Conservation (phyloP, 164 flowering plant species). For the Kingdonia uniflora region DNA sequence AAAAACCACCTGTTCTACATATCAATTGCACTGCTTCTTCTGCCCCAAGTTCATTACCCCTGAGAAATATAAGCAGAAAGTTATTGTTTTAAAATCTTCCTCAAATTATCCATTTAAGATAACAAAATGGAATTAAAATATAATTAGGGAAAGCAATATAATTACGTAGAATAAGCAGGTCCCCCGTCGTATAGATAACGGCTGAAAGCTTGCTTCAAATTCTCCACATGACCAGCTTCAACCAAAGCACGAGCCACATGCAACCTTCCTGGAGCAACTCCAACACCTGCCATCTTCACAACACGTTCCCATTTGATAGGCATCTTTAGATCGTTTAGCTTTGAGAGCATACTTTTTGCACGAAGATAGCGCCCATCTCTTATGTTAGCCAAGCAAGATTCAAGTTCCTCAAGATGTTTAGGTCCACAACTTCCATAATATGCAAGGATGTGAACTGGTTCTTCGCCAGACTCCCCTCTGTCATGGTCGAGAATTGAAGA, state of each 20-base stretch:
- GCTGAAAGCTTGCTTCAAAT: conserved; percentile 80
- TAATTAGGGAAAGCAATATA: background rate
- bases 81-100: background rate
- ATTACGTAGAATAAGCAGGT: conserved; percentile 91
- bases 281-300: conserved; percentile 73
- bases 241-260: conserved; percentile 96
- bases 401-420: conserved; percentile 41
- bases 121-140: background rate
- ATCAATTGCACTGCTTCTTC: conserved; percentile 71
- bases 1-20: conserved; percentile 64
- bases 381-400: conserved; percentile 52
- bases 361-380: conserved; percentile 80
- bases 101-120: no score
- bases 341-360: conserved; percentile 63
- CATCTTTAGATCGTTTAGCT: conserved; percentile 64
- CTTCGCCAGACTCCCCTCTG: conserved; percentile 58
- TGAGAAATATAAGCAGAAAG: conserved; percentile 18
- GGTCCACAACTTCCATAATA: conserved; percentile 92
- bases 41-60: conserved; percentile 76
- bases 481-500: background rate
- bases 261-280: conserved; percentile 90
- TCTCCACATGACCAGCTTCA: conserved; percentile 88
- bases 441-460: conserved; percentile 92
- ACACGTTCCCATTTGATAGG: conserved; percentile 89
- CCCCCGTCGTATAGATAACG: conserved; percentile 89